Evolutionary conservation across 768 basidiomycete species (phyloP).

Genomic region (Termitomyces eurrhizus): DNA sequence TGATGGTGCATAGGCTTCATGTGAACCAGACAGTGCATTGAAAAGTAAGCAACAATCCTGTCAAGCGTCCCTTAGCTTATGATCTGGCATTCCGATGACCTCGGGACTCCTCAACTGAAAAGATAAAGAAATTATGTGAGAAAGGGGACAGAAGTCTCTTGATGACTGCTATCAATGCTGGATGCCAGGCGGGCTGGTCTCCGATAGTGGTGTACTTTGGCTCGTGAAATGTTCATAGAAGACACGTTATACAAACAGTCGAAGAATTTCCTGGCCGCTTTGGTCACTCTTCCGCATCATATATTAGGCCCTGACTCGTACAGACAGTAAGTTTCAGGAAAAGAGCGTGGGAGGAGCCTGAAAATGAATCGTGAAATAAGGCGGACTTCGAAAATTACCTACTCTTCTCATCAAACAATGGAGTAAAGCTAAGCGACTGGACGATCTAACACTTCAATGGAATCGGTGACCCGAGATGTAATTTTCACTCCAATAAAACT

Average conservation of each 20-base stretch:
- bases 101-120: constrained; percentile 44
- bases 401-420: background rate
- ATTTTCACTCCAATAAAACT: constrained; percentile 26
- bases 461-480: background rate
- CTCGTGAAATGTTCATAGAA: constrained; percentile 34
- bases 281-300: constrained; percentile 27
- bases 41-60: constrained; percentile 80
- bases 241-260: constrained; percentile 89
- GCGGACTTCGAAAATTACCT: constrained; percentile 16
- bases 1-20: constrained; percentile 33
- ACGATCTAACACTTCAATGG: background rate
- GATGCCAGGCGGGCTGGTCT: constrained; percentile 89
- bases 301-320: constrained; percentile 15
- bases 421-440: background rate
- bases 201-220: too few species aligned
- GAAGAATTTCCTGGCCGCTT: constrained; percentile 74
- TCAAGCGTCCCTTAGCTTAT: too few species aligned
- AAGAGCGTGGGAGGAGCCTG: too few species aligned
- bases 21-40: constrained; percentile 70
- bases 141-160: constrained; percentile 16
- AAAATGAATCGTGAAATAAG: background rate
- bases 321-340: constrained; percentile 8
- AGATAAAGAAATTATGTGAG: constrained; percentile 14
- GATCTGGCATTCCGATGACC: too few species aligned
- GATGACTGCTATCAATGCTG: constrained; percentile 75